phyloP scores from a whole-genome alignment of 345 rosid species.

The Turnera subulata region DNA sequence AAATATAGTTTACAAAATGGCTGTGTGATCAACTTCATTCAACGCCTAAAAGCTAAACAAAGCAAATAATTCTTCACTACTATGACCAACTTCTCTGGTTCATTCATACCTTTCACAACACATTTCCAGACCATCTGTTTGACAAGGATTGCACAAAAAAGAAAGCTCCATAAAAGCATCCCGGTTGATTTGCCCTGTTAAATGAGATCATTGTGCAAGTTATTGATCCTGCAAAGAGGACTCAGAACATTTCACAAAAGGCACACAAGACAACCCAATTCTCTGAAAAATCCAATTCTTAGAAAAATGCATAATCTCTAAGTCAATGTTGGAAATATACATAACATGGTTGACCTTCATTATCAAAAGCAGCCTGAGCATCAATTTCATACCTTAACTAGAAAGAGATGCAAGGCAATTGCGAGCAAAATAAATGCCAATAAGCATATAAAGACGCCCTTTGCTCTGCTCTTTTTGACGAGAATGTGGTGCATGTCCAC shows the following conservation, averaged over 20 bases:
- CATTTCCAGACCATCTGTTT: constrained; percentile 37
- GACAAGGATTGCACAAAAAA: constrained; percentile 44
- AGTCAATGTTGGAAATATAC: too few relatives aligned
- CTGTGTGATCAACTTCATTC: not conserved
- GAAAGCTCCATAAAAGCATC: constrained; percentile 41
- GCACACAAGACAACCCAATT: not conserved
- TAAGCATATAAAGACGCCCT: constrained; percentile 29
- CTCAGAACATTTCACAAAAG: too few relatives aligned
- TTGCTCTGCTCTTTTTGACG: constrained; percentile 37
- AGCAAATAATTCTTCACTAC: not conserved
- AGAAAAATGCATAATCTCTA: too few relatives aligned
- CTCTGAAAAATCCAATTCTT: not conserved
- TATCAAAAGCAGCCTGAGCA: not conserved
- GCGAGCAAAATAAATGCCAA: constrained; percentile 32
- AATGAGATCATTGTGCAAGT: constrained; percentile 16
- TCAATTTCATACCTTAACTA: constrained; percentile 41
- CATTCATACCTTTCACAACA: constrained; percentile 60
- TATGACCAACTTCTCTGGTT: not conserved
- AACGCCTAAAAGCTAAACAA: not conserved
- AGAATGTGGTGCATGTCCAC: constrained; percentile 57
- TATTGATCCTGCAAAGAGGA: not conserved
- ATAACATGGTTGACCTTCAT: too few relatives aligned
- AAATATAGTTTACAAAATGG: not conserved
- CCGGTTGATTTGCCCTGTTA: constrained; percentile 46
- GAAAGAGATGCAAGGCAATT: constrained; percentile 28